phyloP scores from a whole-genome alignment of 129 eudicot species.

The Centella asiatica region DNA sequence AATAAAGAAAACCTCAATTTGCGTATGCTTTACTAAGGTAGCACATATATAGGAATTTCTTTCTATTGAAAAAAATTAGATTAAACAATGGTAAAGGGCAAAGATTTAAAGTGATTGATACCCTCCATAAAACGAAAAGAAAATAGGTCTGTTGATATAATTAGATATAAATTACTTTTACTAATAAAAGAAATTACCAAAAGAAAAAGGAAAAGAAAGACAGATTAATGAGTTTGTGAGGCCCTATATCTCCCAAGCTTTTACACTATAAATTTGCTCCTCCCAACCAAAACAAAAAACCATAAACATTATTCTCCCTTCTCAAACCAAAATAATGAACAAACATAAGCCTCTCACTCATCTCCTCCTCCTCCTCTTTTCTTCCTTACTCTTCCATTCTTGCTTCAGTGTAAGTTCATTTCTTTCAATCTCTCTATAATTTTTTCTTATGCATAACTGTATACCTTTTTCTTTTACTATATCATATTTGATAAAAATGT shows the following conservation, averaged over 20 bases:
- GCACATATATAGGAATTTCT: no score
- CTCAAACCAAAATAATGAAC: conserved; percentile 29
- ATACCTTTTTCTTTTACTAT: neutral
- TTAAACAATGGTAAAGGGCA: no score
- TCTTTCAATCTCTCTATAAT: neutral
- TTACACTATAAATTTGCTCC: conserved; percentile 11
- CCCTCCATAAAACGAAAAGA: no score
- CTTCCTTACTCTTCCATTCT: conserved; percentile 20
- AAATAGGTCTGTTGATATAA: no score
- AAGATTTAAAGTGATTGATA: no score
- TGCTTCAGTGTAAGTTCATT: conserved; percentile 31
- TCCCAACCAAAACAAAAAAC: conserved; percentile 35
- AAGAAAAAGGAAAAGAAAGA: neutral
- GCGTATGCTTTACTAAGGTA: no score
- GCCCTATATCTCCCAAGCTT: conserved; percentile 7
- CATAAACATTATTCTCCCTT: conserved; percentile 24
- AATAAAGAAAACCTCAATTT: no score
- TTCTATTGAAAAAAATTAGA: no score
- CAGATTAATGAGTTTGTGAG: no score
- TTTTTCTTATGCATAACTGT: neutral
- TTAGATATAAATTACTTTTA: neutral
- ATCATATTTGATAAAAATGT: neutral
- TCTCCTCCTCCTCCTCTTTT: conserved; percentile 23
- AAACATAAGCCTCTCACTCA: conserved; percentile 19
- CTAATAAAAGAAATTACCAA: neutral